Percentiles rank a stretch among this genome's conserved stretches.
Conservation (phyloP, 345 rosid genomes). For the Orychophragmus violaceus region DNA sequence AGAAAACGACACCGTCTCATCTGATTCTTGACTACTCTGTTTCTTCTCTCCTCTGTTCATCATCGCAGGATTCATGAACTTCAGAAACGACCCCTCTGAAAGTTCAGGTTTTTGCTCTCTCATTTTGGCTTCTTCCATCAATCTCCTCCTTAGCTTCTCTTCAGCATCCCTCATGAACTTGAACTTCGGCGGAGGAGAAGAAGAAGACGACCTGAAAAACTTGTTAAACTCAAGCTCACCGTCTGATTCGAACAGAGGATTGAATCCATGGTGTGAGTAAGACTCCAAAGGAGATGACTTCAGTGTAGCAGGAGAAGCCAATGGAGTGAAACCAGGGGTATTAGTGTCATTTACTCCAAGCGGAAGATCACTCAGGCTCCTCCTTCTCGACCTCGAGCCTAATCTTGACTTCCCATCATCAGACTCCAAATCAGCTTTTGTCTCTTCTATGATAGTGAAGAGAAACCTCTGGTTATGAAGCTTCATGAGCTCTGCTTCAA, state of each 20-base stretch:
- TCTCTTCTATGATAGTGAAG: constrained; percentile 93
- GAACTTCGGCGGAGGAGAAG: constrained; percentile 93
- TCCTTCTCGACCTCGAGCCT: constrained; percentile 52
- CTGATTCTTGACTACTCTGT: constrained; percentile 29
- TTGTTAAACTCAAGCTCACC: constrained; percentile 48
- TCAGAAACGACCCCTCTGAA: constrained; percentile 49
- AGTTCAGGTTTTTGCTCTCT: constrained; percentile 11
- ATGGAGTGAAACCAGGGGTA: constrained; percentile 52
- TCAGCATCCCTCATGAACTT: constrained; percentile 97
- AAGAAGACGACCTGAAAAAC: constrained; percentile 38
- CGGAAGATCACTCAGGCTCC: constrained; percentile 68
- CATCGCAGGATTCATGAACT: constrained; percentile 44
- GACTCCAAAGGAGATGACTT: constrained; percentile 47
- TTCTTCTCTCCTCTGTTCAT: constrained; percentile 36
- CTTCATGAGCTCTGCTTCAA: constrained; percentile 86
- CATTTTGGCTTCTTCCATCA: constrained; percentile 53
- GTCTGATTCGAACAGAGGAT: constrained; percentile 79
- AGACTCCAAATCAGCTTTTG: constrained; percentile 92
- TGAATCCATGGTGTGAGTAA: constrained; percentile 55
- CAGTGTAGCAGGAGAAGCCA: constrained; percentile 59
- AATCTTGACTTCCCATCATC: constrained; percentile 67
- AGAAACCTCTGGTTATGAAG: constrained; percentile 89
- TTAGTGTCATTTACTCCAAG: constrained; percentile 26
- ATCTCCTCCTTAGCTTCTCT: constrained; percentile 60
- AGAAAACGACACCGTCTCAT: constrained; percentile 28